Evolutionary conservation across 2,329 filamentous ascomycete genomes (phyloP).

Genomic region (Exserohilum turcica): DNA sequence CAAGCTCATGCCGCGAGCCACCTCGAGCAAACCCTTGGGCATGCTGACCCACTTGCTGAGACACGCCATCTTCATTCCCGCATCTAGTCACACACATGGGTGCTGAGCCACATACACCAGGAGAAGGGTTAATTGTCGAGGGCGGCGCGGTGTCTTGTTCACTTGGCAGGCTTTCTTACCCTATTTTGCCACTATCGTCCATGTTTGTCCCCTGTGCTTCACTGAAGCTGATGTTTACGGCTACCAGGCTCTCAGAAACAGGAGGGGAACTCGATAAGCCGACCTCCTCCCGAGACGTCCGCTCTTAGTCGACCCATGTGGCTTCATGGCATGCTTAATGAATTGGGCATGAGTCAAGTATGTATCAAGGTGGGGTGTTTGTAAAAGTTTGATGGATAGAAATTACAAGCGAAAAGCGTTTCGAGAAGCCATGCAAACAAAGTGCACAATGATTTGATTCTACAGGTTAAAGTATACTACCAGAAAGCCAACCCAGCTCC

Average conservation of each 20-base stretch:
- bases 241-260: not conserved
- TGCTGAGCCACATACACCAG: constrained; percentile 6
- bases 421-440: not conserved
- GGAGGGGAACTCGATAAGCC: not conserved
- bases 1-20: constrained; percentile 33
- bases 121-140: not conserved
- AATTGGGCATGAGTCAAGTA: not conserved
- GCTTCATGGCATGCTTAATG: not conserved
- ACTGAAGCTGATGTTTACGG: not conserved
- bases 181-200: not conserved
- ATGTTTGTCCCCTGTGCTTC: not conserved
- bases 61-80: constrained; percentile 19
- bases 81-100: constrained; percentile 16
- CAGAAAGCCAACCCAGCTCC: constrained; percentile 93
- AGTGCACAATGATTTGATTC: not conserved
- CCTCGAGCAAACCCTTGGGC: constrained; percentile 35
- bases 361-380: not conserved
- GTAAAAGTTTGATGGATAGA: not conserved
- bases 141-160: constrained; percentile 18
- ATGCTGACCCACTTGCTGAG: constrained; percentile 41
- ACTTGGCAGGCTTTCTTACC: constrained; percentile 4
- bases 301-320: not conserved
- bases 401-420: too few relatives aligned
- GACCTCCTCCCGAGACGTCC: not conserved
- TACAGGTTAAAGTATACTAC: constrained; percentile 76